Conservation (phyloP, 768 basidiomycete species). For the Suillus subaureus region DNA sequence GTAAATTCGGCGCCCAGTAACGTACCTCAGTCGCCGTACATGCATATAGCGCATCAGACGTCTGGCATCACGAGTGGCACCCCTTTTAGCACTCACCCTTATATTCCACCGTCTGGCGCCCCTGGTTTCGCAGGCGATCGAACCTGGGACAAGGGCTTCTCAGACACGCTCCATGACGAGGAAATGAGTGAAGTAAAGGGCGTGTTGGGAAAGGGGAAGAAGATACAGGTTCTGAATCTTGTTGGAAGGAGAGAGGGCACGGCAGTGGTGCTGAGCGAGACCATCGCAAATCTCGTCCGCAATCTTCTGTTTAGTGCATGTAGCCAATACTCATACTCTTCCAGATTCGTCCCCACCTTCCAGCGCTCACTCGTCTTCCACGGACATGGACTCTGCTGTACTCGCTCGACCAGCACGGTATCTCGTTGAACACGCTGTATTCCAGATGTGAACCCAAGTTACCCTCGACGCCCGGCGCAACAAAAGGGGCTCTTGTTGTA, state of each 20-base stretch:
- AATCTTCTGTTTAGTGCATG: not conserved
- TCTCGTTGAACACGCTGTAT: slow-evolving; percentile 89
- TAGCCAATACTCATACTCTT: not conserved
- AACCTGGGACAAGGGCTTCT: slow-evolving; percentile 70
- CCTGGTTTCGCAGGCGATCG: slow-evolving; percentile 75
- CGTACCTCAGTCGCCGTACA: slow-evolving; percentile 17
- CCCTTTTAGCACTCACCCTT: slow-evolving; percentile 50
- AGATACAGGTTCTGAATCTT: slow-evolving; percentile 46
- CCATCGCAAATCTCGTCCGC: slow-evolving; percentile 64
- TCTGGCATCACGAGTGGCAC: slow-evolving; percentile 43
- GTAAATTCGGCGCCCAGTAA: slow-evolving; percentile 14
- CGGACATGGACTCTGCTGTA: slow-evolving; percentile 79
- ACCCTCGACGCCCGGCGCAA: slow-evolving; percentile 27
- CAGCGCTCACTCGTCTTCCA: slow-evolving; percentile 72
- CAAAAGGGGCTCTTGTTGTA: slow-evolving; percentile 58
- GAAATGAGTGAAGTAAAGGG: slow-evolving; percentile 42
- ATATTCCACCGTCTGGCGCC: slow-evolving; percentile 62
- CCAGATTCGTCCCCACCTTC: slow-evolving; percentile 72
- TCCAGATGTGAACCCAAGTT: slow-evolving; percentile 51
- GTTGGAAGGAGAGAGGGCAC: slow-evolving; percentile 61
- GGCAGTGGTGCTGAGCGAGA: slow-evolving; percentile 47
- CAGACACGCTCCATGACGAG: slow-evolving; percentile 48
- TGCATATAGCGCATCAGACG: not conserved
- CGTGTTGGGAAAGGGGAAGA: slow-evolving; percentile 39
- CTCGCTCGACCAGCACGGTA: slow-evolving; percentile 94